Evolutionary conservation across 495 filamentous ascomycete genomes (phyloP), one percentile per base, ranked within the genome.

Genomic region (Aspergillus diversus): DNA sequence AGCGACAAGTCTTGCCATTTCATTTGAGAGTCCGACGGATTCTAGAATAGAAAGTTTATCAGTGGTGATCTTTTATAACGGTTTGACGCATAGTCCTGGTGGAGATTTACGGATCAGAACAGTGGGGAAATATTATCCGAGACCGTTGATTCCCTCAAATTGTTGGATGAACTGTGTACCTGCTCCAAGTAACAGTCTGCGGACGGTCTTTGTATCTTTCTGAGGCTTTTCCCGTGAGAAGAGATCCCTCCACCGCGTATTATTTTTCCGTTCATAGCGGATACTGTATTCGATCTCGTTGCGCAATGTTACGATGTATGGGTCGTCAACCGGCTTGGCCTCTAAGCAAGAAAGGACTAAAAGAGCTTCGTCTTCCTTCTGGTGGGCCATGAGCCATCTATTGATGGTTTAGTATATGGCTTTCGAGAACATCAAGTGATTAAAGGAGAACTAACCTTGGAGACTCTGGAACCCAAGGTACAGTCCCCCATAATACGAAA

Each of bases 111-210:
- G 64, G 27, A 81, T 81, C 7, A 86, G 69, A 2, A 87, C 81
- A 3, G 73, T 80, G 0, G 84, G 80, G 0, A 83, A 65, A 50
- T 83, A 83, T 55, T 83, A 83, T 0, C 71, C 67, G 66, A 71
- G 75, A 51, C 76, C 74, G 50, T 84, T 84, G 60, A 84, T 82
- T n/a, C 82, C 64, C 34, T 59, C 27, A 7, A 86, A 72, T 58
- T 86, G 84, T 56, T 86, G 83, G 78, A 85, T 84, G 16, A 77
- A 75, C 51, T 86, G 83, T 0, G 74, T 79, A 3, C 81, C 80
- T n/a, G 77, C 79, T 17, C 83, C 81, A 0, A 87, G 80, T 34
- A 84, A 43, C 3, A 86, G 51, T 17, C 83, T 70, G 15, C 82
- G 77, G 4, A 85, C 66, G 5, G 80, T 83, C 31, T 76, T 79